Base-by-base conservation (phyloP, 2,329 filamentous ascomycete genomes). In the Alternaria gaisen region DNA sequence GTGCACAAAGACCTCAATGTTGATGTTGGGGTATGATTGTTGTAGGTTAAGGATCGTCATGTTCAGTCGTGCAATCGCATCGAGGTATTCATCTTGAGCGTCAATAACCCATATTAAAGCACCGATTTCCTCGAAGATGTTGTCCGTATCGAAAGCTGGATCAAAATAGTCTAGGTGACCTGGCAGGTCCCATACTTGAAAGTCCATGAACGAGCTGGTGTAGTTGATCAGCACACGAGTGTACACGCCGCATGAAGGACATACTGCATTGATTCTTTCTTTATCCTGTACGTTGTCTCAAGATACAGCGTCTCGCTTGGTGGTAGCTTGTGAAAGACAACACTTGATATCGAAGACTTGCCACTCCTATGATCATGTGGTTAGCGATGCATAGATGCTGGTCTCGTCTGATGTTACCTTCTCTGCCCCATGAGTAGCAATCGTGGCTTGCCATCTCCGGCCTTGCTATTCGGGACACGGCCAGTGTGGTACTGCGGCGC, bases 101-200 rank as follows among this genome's bases (percentile, higher is more conserved):
- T 99, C 95, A 60, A 99, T 97, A 61, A 99, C 94, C 94, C 95
- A 99, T 64, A 99, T 97, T 14, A 99, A 84, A 14, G 95, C 94
- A 20, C 95, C 95, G 16, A 97, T 92, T 74, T 94, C 93, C 68
- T 93, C 91, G 79, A 99, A 99, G 72, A 98, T 94, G 73, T 92
- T 90, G 71, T 97, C 93, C 64, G 95, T 90, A 77, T 98, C 94
- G 73, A 97, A 97, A 48, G 88, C 90, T 4, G 92, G 90, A 73
- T 95, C 93, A 61, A 96, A 90, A 72, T 97, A 96, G 80, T 97
- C 92, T 66, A 98, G 88, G 80, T 98, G 94, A 24, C 94, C 94
- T 2, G 95, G 95, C 59, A 99, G 94, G 77, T 99, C 95, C 92
- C 94, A 97, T 48, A 97, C 92, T 80, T 98, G 94, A 70, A 98